These are phyloP conservation scores for Trichoderma sp. DNA, from an alignment of 2,329 filamentous ascomycete genomes.

Conservation along the genomic window DNA sequence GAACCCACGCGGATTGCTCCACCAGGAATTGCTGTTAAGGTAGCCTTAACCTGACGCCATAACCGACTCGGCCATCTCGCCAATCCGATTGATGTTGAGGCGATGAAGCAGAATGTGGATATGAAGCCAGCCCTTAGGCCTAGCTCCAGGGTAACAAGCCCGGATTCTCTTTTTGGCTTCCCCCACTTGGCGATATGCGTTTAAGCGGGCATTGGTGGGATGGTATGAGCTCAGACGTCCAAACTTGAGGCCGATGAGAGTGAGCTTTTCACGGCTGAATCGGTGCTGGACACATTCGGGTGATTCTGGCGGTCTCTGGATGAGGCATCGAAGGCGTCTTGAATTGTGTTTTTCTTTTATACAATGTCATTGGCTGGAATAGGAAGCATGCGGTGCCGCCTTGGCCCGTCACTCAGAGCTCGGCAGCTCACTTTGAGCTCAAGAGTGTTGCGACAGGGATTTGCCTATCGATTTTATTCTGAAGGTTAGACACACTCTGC, in stretches of 20 bases:
- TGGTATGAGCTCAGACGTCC: background rate
- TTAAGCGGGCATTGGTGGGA: conserved; percentile 22
- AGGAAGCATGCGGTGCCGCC: conserved; percentile 32
- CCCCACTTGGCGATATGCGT: conserved; percentile 16
- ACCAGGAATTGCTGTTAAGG: conserved; percentile 24
- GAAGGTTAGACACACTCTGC: conserved; percentile 22
- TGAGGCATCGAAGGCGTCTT: background rate
- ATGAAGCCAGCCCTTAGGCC: background rate
- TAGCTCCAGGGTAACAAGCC: background rate
- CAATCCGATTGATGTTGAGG: background rate
- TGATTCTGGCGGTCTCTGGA: background rate
- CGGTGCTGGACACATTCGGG: background rate
- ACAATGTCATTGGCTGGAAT: conserved; percentile 31
- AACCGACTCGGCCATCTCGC: conserved; percentile 23
- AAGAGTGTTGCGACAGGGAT: conserved; percentile 28
- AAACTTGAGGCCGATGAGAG: background rate
- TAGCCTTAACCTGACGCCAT: conserved; percentile 24
- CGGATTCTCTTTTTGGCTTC: background rate
- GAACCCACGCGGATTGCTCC: conserved; percentile 25
- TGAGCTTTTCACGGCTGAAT: background rate
- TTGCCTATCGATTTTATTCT: conserved; percentile 30
- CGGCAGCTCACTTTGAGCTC: conserved; percentile 30
- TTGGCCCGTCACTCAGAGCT: conserved; percentile 30
- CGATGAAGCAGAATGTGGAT: background rate
- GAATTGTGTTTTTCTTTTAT: conserved; percentile 2